phyloP scores from a whole-genome alignment of 2,329 filamentous ascomycete species.

The Colletotrichum acutatum region DNA sequence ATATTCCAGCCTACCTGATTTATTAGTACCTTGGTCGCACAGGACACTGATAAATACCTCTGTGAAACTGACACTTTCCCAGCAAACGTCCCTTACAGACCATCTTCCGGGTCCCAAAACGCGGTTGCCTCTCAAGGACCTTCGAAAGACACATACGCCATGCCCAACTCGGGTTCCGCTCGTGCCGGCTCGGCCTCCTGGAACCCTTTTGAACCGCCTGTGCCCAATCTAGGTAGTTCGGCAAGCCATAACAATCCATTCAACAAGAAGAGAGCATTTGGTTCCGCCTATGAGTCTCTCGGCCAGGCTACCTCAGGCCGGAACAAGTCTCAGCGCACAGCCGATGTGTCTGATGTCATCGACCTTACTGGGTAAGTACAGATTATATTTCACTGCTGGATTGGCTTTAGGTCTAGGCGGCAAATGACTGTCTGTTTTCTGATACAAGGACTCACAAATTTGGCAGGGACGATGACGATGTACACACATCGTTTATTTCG shows the following conservation, averaged over 20 bases:
- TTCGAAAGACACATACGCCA: not conserved
- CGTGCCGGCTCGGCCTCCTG: not conserved
- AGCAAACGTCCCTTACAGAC: not conserved
- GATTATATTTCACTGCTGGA: constrained; percentile 29
- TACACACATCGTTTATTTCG: constrained; percentile 32
- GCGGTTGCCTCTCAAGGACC: not conserved
- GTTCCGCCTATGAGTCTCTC: constrained; percentile 6
- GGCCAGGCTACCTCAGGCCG: constrained; percentile 9
- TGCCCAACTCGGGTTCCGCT: not conserved
- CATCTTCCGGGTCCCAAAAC: not conserved
- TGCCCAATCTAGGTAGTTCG: not conserved
- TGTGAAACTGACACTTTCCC: not conserved
- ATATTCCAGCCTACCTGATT: not conserved
- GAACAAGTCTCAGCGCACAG: constrained; percentile 29
- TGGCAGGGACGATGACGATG: constrained; percentile 48
- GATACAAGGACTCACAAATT: constrained; percentile 35
- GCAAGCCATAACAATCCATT: not conserved
- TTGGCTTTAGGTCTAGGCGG: too few relatives aligned
- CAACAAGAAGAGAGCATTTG: constrained; percentile 29
- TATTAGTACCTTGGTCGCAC: not conserved
- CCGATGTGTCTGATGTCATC: constrained; percentile 44
- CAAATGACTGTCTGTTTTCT: not conserved
- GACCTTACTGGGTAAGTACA: constrained; percentile 55
- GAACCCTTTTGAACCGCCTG: not conserved
- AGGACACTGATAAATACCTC: not conserved